Evolutionary conservation across 352 stramenopile species (phyloP), one percentile per base, ranked within the genome.

Genomic region (Globisporangium abappressorium): DNA sequence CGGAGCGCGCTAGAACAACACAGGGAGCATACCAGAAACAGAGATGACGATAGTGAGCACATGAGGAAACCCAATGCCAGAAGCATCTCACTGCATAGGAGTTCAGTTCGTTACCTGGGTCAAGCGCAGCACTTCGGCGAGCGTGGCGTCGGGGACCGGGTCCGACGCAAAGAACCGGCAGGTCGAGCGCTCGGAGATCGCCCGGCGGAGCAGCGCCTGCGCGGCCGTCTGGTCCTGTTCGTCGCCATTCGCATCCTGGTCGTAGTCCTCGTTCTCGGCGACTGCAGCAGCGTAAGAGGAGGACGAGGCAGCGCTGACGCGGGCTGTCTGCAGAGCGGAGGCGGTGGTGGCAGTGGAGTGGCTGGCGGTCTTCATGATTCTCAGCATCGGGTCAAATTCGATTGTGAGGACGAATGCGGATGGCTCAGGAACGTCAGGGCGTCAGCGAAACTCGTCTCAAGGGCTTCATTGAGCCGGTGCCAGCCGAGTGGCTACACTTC

Each of bases 41-140:
- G 11, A 14, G 12, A 56, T 15, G 2, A 53, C 11, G 18, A 49
- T 5, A 22, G 5, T 36, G n/a, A 58, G 53, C 9, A 38, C 53
- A 22, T 22, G 36, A 38, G n/a, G 2, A 47, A 60, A 3, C 41
- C 12, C 2, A 38, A 1, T 28, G 51, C 30, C 12, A 24, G 15
- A 46, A 1, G 36, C 9, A 18, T 18, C 12, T 46, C 36, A 18
- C 3, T 18, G 11, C 18, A 46, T 14, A 0, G 18, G 14, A 15
- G 2, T 47, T 15, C 0, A 15, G 5, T n/a, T n/a, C 60, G 12
- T 20, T 22, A 85, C 82, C 80, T 89, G 78, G 12, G 86, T 90
- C 43, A 93, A 75, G 15, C 73, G 70, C 14, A 93, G 73, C 34
- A 94, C 86, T 53, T 91, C 79, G 12, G 74, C 68, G 6, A 94